phyloP scores from a whole-genome alignment of 257 asterid species.

The Euphrasia confusa region DNA sequence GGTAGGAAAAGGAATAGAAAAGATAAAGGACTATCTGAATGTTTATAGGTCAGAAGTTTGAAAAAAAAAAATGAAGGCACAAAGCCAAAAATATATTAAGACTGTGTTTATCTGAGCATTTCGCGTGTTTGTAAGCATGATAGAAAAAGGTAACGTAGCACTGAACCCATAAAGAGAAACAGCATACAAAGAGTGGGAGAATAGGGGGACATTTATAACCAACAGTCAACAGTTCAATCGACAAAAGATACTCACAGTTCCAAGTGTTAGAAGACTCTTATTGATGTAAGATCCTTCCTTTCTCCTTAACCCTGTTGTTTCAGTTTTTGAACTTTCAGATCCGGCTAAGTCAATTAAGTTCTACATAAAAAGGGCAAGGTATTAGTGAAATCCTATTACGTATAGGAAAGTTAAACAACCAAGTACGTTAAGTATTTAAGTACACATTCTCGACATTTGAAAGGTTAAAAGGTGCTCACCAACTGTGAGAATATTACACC shows the following conservation, averaged over 20 bases:
- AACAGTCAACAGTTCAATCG: background rate
- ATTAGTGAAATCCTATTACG: slow-evolving; percentile 14
- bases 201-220: background rate
- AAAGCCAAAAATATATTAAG: background rate
- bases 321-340: slow-evolving; percentile 97
- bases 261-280: slow-evolving; percentile 97
- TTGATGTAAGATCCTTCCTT: slow-evolving; percentile 99
- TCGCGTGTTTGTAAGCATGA: background rate
- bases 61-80: slow-evolving; percentile 14
- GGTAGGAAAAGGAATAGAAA: slow-evolving; percentile 19
- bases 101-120: slow-evolving; percentile 2
- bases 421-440: background rate
- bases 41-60: slow-evolving; percentile 7
- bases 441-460: slow-evolving; percentile 9
- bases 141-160: slow-evolving; percentile 12
- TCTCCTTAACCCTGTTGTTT: slow-evolving; percentile 90
- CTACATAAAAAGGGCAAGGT: slow-evolving; percentile 36
- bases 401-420: slow-evolving; percentile 17
- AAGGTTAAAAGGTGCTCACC: slow-evolving; percentile 44
- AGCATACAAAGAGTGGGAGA: background rate
- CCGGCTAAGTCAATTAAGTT: slow-evolving; percentile 97
- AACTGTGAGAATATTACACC: slow-evolving; percentile 96
- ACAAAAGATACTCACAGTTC: slow-evolving; percentile 62
- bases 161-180: slow-evolving; percentile 12
- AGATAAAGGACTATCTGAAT: slow-evolving; percentile 2